Base-by-base conservation (phyloP, 805 yeast species). In the Ogataea ramenticola region DNA sequence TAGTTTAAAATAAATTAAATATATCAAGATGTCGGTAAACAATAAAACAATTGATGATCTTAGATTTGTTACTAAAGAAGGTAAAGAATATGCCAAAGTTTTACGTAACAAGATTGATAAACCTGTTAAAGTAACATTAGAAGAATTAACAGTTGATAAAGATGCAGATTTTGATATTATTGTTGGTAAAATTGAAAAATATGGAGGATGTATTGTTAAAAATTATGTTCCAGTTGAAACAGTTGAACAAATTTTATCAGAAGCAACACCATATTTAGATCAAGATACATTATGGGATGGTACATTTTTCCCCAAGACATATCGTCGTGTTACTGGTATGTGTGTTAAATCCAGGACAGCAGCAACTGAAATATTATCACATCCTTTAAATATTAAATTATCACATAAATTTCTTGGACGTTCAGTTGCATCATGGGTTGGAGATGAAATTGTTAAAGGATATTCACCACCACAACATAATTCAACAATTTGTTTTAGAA, bases 141-240 rank as follows among this genome's bases (percentile, higher is more conserved):
- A 41, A 16, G 43, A 41, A 29, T n/a, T 41, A 15, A 41, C 43
- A 8, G 20, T 41, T 2, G 12, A 9, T n/a, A 34, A 7, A 5
- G 29, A 22, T 29, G 32, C 47, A 3, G 43, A 46, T 17, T 36
- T 48, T 16, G 49, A 48, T 27, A 49, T 41, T 6, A 43, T 48
- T 27, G 42, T 46, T 33, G 47, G 42, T 15, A 43, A 42, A 14
- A 39, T 58, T 30, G 52, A 55, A 39, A 47, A 34, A 20, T 52
- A 51, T 31, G 59, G 59, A 22, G 49, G 55, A 34, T 50, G 55
- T 37, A 41, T 55, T 11, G 49, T 55, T 22, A 48, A 47, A 37
- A 46, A 52, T 42, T 49, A 44, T 42, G 37, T 52, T 20, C 36
- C 46, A 11, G 36, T 33, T 7, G 46, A 43, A 11, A 40, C 20